Evolutionary conservation across 2,329 filamentous ascomycete species (phyloP).

Genomic region (Claviceps pazoutovae): DNA sequence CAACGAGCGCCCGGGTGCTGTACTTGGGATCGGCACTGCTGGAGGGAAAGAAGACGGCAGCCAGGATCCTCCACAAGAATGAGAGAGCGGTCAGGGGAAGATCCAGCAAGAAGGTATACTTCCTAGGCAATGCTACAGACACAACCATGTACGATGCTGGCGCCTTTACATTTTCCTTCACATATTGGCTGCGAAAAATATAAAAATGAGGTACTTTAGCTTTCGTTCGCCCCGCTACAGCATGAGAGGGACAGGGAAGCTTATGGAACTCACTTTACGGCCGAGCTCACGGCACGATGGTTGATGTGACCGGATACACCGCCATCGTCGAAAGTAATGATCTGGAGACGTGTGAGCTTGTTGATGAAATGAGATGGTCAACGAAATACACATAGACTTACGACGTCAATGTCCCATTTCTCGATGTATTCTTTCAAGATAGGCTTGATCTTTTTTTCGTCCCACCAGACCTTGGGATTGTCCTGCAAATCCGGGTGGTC

Average conservation of each 20-base stretch:
- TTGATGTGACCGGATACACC: slow-evolving; percentile 27
- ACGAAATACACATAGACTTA: slow-evolving; percentile 7
- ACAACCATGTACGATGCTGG: slow-evolving; percentile 23
- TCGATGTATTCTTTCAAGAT: slow-evolving; percentile 20
- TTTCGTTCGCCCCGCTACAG: not conserved
- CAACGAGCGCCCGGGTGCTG: slow-evolving; percentile 18
- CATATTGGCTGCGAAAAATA: slow-evolving; percentile 13
- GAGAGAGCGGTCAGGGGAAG: slow-evolving; percentile 23
- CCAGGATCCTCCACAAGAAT: slow-evolving; percentile 14
- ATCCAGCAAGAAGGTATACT: slow-evolving; percentile 24
- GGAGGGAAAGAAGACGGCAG: slow-evolving; percentile 10
- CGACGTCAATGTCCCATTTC: slow-evolving; percentile 24
- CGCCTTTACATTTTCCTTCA: slow-evolving; percentile 14
- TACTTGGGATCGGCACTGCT: slow-evolving; percentile 5
- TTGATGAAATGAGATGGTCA: not conserved
- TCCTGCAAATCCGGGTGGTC: slow-evolving; percentile 23
- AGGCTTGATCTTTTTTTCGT: slow-evolving; percentile 18
- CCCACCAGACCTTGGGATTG: slow-evolving; percentile 25
- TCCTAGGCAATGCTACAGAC: slow-evolving; percentile 21
- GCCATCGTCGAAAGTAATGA: slow-evolving; percentile 26
- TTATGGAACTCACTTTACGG: slow-evolving; percentile 18
- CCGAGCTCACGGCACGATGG: slow-evolving; percentile 24
- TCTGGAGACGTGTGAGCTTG: slow-evolving; percentile 10
- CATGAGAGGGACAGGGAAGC: not conserved
- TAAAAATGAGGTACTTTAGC: not conserved